A percentile compares a stretch with the other conserved stretches of the same genome.
Conservation (phyloP, 2,329 filamentous ascomycete genomes). For the Cladobotryum mycophilum region DNA sequence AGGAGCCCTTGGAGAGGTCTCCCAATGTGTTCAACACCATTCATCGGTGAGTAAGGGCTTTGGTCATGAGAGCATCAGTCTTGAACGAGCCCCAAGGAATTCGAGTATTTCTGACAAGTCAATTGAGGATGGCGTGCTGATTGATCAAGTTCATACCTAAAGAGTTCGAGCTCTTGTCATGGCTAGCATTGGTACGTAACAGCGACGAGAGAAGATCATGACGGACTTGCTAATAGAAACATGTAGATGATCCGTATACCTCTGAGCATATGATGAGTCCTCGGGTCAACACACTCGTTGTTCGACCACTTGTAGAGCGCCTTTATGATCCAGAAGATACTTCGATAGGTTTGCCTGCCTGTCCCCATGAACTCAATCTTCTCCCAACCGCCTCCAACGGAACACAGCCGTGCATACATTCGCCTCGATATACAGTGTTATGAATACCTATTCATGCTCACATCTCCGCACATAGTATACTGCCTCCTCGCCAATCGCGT, state of each 20-base stretch:
- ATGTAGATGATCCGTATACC: slow-evolving; percentile 36
- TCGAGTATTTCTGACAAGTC: not conserved
- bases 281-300: slow-evolving; percentile 59
- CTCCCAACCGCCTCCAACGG: not conserved
- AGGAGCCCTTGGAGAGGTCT: not conserved
- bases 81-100: not conserved
- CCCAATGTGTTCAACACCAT: slow-evolving; percentile 7
- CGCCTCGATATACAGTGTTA: no score
- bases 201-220: no score
- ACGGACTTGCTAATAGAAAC: not conserved
- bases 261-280: slow-evolving; percentile 60
- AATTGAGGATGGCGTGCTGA: not conserved
- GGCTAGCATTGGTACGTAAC: slow-evolving; percentile 15
- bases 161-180: slow-evolving; percentile 14
- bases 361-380: not conserved
- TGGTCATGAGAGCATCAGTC: not conserved
- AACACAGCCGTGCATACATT: not conserved
- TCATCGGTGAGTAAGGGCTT: slow-evolving; percentile 9
- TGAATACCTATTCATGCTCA: slow-evolving; percentile 1
- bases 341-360: slow-evolving; percentile 43
- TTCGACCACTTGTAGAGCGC: slow-evolving; percentile 62
- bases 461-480: slow-evolving; percentile 45
- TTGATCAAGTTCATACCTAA: not conserved
- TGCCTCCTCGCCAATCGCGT: slow-evolving; percentile 65
- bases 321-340: slow-evolving; percentile 60